phyloP scores from a whole-genome alignment of 768 basidiomycete species.

The Zangia roseola region DNA sequence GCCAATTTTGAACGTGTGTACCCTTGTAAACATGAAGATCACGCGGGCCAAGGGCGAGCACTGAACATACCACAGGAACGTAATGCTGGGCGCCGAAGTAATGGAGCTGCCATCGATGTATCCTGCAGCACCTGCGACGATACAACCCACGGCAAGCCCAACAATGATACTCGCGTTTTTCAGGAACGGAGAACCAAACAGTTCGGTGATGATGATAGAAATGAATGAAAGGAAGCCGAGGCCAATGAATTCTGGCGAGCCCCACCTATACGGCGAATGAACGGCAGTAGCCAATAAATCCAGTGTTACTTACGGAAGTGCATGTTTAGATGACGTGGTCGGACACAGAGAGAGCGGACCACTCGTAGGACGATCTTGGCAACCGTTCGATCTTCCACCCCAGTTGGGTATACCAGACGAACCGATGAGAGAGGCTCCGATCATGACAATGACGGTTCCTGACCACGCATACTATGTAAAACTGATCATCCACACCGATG shows the following conservation, averaged over 20 bases:
- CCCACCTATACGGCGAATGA: slow-evolving; percentile 51
- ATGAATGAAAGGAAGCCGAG: slow-evolving; percentile 83
- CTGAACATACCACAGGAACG: slow-evolving; percentile 64
- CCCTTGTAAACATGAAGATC: slow-evolving; percentile 39
- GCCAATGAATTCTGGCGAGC: slow-evolving; percentile 80
- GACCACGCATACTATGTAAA: not conserved
- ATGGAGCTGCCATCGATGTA: slow-evolving; percentile 73
- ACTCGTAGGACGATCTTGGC: slow-evolving; percentile 54
- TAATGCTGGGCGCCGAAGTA: slow-evolving; percentile 68
- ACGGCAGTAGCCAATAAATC: not conserved
- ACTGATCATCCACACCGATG: not conserved
- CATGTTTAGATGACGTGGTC: slow-evolving; percentile 63
- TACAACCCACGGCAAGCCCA: slow-evolving; percentile 73
- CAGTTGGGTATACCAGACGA: slow-evolving; percentile 74
- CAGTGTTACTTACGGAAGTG: slow-evolving; percentile 51
- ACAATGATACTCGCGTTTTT: slow-evolving; percentile 79
- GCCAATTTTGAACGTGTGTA: slow-evolving; percentile 70
- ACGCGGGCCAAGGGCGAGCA: not conserved
- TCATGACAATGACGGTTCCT: slow-evolving; percentile 80
- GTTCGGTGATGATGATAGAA: slow-evolving; percentile 72
- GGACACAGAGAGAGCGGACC: slow-evolving; percentile 76
- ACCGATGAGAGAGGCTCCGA: slow-evolving; percentile 76
- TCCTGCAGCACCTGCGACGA: slow-evolving; percentile 75
- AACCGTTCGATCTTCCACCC: slow-evolving; percentile 82
- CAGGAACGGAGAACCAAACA: slow-evolving; percentile 84